These are phyloP conservation scores for Aspergillus texensis DNA, from an alignment of 2,329 filamentous ascomycete genomes.

Conservation along the genomic window DNA sequence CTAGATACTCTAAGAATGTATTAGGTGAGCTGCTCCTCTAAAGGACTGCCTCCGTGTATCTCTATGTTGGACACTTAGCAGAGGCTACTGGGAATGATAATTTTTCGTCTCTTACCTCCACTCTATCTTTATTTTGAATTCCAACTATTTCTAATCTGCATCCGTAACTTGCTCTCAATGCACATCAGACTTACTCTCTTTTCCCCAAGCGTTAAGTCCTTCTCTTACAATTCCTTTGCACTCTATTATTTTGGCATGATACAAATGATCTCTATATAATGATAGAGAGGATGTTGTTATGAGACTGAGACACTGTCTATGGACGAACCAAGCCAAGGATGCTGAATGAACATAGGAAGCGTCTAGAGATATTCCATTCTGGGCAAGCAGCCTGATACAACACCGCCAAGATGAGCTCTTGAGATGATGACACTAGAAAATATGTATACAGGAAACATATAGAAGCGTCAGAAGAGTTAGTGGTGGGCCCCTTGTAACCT, in stretches of 20 bases:
- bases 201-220: neutral
- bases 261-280: neutral
- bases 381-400: too few species aligned
- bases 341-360: too few species aligned
- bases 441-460: too few species aligned
- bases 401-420: too few species aligned
- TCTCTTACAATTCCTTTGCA: neutral
- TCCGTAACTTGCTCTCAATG: neutral
- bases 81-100: too few species aligned
- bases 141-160: neutral
- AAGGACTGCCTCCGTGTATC: neutral
- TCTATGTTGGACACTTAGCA: neutral
- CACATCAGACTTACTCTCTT: neutral
- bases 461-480: too few species aligned
- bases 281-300: neutral
- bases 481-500: too few species aligned
- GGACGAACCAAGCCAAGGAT: too few species aligned
- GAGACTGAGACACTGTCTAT: neutral
- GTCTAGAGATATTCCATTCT: too few species aligned
- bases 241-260: neutral
- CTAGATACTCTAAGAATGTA: neutral
- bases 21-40: neutral
- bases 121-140: neutral
- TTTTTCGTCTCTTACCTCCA: neutral
- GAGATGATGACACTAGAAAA: too few species aligned